A percentile compares a stretch with the other conserved stretches of the same genome.
These are phyloP conservation scores for Jaminaea rosea DNA, from an alignment of 1,284 basidiomycete species.

Conservation along the genomic window DNA sequence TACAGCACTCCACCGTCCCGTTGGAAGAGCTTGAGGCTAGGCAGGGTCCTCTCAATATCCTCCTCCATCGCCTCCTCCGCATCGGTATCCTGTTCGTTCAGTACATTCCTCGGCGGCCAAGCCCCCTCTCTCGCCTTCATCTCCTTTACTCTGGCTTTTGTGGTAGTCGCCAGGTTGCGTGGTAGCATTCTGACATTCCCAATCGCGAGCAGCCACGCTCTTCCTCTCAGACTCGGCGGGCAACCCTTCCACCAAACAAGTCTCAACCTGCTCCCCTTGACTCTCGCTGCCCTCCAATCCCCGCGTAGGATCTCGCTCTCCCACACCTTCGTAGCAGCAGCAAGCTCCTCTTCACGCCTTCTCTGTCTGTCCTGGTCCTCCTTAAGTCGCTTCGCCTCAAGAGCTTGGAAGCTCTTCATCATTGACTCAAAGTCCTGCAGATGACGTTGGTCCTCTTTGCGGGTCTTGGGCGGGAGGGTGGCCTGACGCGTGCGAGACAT, in stretches of 20 bases:
- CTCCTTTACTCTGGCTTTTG: conserved; percentile 62
- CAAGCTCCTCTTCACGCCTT: conserved; percentile 48
- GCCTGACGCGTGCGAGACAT: conserved; percentile 57
- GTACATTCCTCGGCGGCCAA: conserved; percentile 52
- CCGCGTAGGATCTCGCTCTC: conserved; percentile 67
- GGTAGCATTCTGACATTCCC: conserved; percentile 78
- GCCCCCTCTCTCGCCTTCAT: conserved; percentile 56
- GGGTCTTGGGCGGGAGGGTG: conserved; percentile 73
- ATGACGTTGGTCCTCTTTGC: conserved; percentile 71
- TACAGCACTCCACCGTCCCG: conserved; percentile 70
- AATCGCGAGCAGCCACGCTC: conserved; percentile 77
- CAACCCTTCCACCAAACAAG: conserved; percentile 87
- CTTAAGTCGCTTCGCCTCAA: conserved; percentile 21
- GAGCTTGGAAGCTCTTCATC: conserved; percentile 58
- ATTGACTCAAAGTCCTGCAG: conserved; percentile 79
- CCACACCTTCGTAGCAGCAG: conserved; percentile 65
- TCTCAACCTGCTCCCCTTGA: conserved; percentile 58
- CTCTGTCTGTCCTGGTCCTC: conserved; percentile 20
- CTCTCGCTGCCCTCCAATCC: conserved; percentile 70
- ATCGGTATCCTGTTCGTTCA: conserved; percentile 53
- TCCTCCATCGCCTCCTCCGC: conserved; percentile 62
- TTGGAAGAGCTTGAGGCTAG: conserved; percentile 76
- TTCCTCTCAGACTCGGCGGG: conserved; percentile 71
- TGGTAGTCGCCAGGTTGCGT: conserved; percentile 17
- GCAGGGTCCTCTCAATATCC: conserved; percentile 73